phyloP scores from a whole-genome alignment of 169 alveolate species.

The Eimeria mitis region DNA sequence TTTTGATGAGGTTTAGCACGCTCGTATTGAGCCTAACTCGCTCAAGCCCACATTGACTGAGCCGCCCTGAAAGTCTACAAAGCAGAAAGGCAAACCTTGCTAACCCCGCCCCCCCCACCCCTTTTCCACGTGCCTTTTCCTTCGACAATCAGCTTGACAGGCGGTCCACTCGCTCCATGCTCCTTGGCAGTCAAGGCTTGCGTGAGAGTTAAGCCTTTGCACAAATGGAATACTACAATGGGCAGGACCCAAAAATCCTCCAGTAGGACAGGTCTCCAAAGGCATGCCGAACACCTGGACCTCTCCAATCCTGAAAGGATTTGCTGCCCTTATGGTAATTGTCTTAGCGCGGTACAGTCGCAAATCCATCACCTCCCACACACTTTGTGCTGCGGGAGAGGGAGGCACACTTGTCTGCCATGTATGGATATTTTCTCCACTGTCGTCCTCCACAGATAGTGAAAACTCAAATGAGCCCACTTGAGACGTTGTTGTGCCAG shows the following conservation, averaged over 20 bases:
- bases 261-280: slow-evolving; percentile 29
- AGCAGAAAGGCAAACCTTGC: not conserved
- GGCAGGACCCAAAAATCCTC: slow-evolving; percentile 58
- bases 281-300: slow-evolving; percentile 69
- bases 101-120: not conserved
- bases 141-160: slow-evolving; percentile 66
- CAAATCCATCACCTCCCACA: slow-evolving; percentile 71
- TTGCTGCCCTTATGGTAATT: not conserved
- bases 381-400: slow-evolving; percentile 72
- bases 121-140: slow-evolving; percentile 26
- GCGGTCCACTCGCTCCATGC: slow-evolving; percentile 80
- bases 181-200: slow-evolving; percentile 66
- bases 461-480: slow-evolving; percentile 32
- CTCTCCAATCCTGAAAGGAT: slow-evolving; percentile 46
- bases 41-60: not conserved
- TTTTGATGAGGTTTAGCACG: not conserved
- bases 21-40: not conserved
- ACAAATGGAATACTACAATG: slow-evolving; percentile 21
- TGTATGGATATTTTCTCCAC: slow-evolving; percentile 52
- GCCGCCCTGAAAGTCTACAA: not conserved
- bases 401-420: slow-evolving; percentile 69
- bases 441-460: slow-evolving; percentile 20
- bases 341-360: slow-evolving; percentile 60
- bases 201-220: slow-evolving; percentile 30
- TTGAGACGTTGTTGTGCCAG: not conserved